A percentile compares a stretch with the other conserved stretches of the same genome.
These are phyloP conservation scores for Jasminum sambac DNA, from an alignment of 257 asterid genomes.

Conservation along the genomic window DNA sequence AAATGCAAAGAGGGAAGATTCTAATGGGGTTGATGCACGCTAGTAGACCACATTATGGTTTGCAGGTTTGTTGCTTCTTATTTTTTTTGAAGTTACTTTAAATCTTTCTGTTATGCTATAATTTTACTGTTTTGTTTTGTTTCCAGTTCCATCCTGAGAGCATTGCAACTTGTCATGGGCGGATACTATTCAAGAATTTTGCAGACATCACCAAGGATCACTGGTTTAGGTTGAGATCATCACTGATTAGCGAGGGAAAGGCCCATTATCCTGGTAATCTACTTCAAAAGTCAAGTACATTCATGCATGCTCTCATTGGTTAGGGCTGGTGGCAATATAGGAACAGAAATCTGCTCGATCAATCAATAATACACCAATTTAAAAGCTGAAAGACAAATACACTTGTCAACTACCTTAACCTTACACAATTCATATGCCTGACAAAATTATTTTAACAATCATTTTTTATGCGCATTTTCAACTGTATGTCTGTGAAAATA, in stretches of 20 bases:
- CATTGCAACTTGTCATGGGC: conserved; percentile 79
- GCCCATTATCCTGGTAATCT: conserved; percentile 61
- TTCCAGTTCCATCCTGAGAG: conserved; percentile 97
- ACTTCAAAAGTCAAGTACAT: conserved; percentile 23
- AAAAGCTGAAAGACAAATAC: too few relatives aligned
- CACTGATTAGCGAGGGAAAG: conserved; percentile 44
- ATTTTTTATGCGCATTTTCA: too few relatives aligned
- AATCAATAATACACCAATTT: too few relatives aligned
- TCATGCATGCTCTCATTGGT: neutral
- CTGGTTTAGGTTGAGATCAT: conserved; percentile 66
- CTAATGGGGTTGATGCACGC: conserved; percentile 97
- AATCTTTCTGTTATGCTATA: conserved; percentile 11
- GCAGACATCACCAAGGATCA: conserved; percentile 78
- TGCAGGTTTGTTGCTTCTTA: conserved; percentile 63
- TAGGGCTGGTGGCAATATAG: neutral
- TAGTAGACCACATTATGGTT: conserved; percentile 86
- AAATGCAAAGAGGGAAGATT: conserved; percentile 43
- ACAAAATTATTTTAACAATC: too few relatives aligned
- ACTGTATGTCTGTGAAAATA: too few relatives aligned
- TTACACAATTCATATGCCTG: too few relatives aligned
- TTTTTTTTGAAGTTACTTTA: conserved; percentile 6
- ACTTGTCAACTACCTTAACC: neutral
- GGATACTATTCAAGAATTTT: conserved; percentile 82
- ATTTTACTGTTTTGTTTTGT: conserved; percentile 18
- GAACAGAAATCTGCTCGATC: too few relatives aligned